Evolutionary conservation across 2,329 filamentous ascomycete species (phyloP), one percentile per base, ranked within the genome.

Genomic region (Teratosphaeria gauchensis): DNA sequence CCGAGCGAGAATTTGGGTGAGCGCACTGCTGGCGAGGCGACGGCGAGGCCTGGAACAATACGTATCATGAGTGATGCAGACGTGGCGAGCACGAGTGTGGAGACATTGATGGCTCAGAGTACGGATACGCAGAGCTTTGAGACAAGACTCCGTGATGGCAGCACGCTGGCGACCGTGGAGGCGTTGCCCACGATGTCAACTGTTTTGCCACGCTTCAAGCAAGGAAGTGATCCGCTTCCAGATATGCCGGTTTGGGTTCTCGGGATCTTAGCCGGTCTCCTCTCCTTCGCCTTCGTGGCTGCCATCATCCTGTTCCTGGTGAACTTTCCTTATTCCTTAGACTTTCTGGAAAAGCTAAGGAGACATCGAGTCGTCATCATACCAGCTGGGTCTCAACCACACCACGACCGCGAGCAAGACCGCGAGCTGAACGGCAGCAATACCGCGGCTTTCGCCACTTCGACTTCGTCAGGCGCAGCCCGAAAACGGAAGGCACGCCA

Each of bases 301-400:
- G 56, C 65, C 1, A 42, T 62, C 0, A 56, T 67, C 9, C 61
- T 70, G 0, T 63, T 61, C 54, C 58, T 65, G 19, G 62, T 59
- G 24, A 65, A 66, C 21, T 67, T 68, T 35, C 64, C 65, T 5
- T 58, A 63, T 2, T 32, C 33, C 14, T 14, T 54, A 2, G 33
- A 8, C 24, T 51, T 21, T 6, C 33, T 42, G 19, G 9, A 46
- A 51, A 56, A 21, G 54, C 31, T 35, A 16, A 57, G 19, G 8
- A 48, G 51, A 14, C 54, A 32, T 16, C 55, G 31, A 33, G 14
- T 19, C 9, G 42, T 19, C 21, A 1, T 35, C 14, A 9, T 2
- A 14, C 33, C 33, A 14, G 33, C 9, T 11, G 33, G 33, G 6
- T 7, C 2, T 35, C 33, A 35, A 35, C 2, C 42, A 24, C n/a